Conservation (phyloP, 2,329 filamentous ascomycete species). For the Mycosphaerella sp. region DNA sequence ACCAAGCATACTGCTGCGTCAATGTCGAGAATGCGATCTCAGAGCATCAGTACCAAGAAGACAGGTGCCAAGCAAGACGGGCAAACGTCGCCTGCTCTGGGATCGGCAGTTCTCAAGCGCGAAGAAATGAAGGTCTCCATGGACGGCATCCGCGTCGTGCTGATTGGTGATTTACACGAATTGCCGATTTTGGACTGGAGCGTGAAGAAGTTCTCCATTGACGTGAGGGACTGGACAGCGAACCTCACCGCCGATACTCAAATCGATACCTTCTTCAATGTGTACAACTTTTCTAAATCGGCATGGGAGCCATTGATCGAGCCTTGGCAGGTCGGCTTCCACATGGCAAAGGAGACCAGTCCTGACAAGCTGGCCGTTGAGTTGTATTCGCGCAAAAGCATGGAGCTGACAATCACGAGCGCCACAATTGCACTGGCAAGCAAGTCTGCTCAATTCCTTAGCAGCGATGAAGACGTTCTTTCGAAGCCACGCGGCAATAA, state of each 20-base stretch:
- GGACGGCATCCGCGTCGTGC: slow-evolving; percentile 81
- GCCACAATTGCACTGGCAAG: slow-evolving; percentile 88
- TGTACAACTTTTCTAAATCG: slow-evolving; percentile 99
- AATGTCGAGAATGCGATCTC: slow-evolving; percentile 39
- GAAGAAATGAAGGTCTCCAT: slow-evolving; percentile 83
- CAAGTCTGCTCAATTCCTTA: slow-evolving; percentile 87
- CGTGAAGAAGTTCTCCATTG: slow-evolving; percentile 79
- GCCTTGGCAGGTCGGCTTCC: slow-evolving; percentile 91
- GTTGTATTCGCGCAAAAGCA: slow-evolving; percentile 76
- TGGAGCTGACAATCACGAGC: slow-evolving; percentile 88
- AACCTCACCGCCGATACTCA: slow-evolving; percentile 78
- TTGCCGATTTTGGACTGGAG: slow-evolving; percentile 90
- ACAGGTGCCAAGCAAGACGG: slow-evolving; percentile 45
- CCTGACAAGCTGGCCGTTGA: slow-evolving; percentile 77
- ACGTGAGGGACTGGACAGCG: slow-evolving; percentile 85
- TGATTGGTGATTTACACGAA: slow-evolving; percentile 95
- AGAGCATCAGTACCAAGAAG: slow-evolving; percentile 43
- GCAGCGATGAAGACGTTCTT: slow-evolving; percentile 80
- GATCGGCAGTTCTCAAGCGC: slow-evolving; percentile 53
- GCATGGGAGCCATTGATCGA: slow-evolving; percentile 96
- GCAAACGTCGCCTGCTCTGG: slow-evolving; percentile 33
- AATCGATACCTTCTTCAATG: slow-evolving; percentile 91
- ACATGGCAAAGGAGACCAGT: slow-evolving; percentile 69
- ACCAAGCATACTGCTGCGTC: slow-evolving; percentile 45
- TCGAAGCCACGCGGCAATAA: slow-evolving; percentile 89